These are phyloP conservation scores for Trichosanthes cucumerina DNA, from an alignment of 306 rosid genomes.

Conservation along the genomic window DNA sequence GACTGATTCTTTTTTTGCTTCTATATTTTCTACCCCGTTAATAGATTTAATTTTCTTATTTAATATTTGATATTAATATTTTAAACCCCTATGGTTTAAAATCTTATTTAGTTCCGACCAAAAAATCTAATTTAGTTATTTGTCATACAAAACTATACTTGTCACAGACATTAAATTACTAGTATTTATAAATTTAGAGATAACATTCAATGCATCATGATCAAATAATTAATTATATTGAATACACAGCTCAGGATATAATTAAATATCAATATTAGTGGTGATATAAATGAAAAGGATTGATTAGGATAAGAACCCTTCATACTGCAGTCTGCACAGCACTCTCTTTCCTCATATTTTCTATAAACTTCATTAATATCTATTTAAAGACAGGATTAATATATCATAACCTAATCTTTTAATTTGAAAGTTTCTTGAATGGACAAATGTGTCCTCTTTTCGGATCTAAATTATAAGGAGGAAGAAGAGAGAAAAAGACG, in stretches of 20 bases:
- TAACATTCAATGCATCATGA: not conserved
- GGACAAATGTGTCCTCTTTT: not conserved
- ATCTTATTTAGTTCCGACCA: no score
- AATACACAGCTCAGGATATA: not conserved
- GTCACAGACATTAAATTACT: not conserved
- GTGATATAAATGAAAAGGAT: not conserved
- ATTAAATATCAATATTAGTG: not conserved
- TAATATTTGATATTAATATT: not conserved
- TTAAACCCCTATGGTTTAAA: not conserved
- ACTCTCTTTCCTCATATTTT: not conserved
- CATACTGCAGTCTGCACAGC: not conserved
- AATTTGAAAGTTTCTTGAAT: not conserved
- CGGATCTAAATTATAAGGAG: not conserved
- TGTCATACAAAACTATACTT: not conserved
- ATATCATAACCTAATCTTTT: not conserved
- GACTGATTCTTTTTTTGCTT: no score
- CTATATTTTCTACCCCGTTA: no score
- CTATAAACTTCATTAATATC: not conserved
- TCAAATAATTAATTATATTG: not conserved
- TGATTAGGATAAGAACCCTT: not conserved
- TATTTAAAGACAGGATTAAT: not conserved
- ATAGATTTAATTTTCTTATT: not conserved
- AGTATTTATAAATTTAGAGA: not conserved
- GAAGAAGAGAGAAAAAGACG: not conserved
- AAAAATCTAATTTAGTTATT: no score